These are phyloP conservation scores for Auricularia cornea DNA, from an alignment of 768 basidiomycete species.

Conservation along the genomic window DNA sequence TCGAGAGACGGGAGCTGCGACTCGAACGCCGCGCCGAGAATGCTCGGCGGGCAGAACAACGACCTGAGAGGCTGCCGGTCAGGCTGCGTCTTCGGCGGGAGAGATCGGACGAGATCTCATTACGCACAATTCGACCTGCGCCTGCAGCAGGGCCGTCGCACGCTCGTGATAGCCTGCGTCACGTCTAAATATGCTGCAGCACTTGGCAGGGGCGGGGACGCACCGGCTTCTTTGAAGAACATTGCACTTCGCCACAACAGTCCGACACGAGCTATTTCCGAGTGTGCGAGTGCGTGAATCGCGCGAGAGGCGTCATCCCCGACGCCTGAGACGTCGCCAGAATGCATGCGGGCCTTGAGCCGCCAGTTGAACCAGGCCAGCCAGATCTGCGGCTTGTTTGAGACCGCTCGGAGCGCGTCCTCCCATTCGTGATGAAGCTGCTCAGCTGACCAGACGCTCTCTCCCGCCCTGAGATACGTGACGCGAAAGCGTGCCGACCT, in stretches of 20 bases:
- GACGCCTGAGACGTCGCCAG: conserved; percentile 41
- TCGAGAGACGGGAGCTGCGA: conserved; percentile 52
- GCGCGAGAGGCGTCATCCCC: conserved; percentile 44
- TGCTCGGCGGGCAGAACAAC: conserved; percentile 45
- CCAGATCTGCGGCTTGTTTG: conserved; percentile 48
- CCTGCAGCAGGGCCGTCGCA: conserved; percentile 71
- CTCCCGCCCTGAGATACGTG: conserved; percentile 61
- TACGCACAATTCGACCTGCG: conserved; percentile 72
- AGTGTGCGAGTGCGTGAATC: conserved; percentile 30
- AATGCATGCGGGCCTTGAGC: conserved; percentile 35
- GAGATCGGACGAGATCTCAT: background rate
- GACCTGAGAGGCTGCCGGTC: conserved; percentile 31
- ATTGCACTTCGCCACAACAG: conserved; percentile 65
- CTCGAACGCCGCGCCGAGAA: conserved; percentile 37
- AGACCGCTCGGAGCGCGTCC: conserved; percentile 40
- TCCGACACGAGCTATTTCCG: conserved; percentile 46
- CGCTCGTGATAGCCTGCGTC: conserved; percentile 61
- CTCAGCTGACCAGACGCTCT: conserved; percentile 56
- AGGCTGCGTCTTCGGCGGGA: background rate
- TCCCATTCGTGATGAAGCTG: conserved; percentile 63
- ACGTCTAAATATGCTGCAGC: background rate
- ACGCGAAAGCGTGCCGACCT: conserved; percentile 46
- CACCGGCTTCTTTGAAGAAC: conserved; percentile 60
- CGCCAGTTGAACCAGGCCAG: conserved; percentile 79
- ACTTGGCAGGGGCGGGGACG: conserved; percentile 12